Percentiles rank a stretch among this genome's conserved stretches.
Conservation (phyloP, 106 monocot species). For the Dendrobium huoshanense region DNA sequence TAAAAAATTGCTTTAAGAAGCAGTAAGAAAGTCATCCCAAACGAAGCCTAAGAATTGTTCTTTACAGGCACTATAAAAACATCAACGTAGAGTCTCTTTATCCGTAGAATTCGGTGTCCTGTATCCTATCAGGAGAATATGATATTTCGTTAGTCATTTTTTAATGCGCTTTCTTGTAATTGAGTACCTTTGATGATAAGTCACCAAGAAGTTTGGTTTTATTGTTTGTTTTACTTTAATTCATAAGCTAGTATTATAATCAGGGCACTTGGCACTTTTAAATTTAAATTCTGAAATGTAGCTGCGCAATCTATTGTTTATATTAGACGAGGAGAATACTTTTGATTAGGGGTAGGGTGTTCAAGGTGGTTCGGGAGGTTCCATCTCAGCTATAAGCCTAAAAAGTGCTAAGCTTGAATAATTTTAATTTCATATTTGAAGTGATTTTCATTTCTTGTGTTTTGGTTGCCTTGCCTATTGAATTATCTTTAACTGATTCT, state of each 20-base stretch:
- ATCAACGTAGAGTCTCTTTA: neutral
- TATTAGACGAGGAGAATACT: too few species aligned
- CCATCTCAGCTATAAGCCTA: too few species aligned
- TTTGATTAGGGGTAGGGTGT: too few species aligned
- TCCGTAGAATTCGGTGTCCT: neutral
- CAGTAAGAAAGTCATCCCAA: too few species aligned
- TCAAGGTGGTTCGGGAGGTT: too few species aligned
- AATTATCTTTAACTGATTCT: neutral
- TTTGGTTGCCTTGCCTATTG: neutral
- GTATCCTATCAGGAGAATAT: neutral
- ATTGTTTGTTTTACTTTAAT: neutral
- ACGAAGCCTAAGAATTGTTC: neutral
- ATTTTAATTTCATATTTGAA: neutral
- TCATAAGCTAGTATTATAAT: neutral
- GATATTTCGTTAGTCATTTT: neutral
- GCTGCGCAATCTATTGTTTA: neutral
- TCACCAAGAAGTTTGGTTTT: too few species aligned
- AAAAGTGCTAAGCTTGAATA: too few species aligned
- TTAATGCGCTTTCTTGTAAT: neutral
- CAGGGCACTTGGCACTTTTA: neutral
- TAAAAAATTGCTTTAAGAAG: too few species aligned
- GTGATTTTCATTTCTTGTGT: neutral
- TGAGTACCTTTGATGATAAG: neutral
- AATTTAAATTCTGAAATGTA: neutral
- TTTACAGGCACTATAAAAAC: neutral